These are phyloP conservation scores for Metrosideros polymorpha DNA, from an alignment of 441 rosid species.

Conservation along the genomic window DNA sequence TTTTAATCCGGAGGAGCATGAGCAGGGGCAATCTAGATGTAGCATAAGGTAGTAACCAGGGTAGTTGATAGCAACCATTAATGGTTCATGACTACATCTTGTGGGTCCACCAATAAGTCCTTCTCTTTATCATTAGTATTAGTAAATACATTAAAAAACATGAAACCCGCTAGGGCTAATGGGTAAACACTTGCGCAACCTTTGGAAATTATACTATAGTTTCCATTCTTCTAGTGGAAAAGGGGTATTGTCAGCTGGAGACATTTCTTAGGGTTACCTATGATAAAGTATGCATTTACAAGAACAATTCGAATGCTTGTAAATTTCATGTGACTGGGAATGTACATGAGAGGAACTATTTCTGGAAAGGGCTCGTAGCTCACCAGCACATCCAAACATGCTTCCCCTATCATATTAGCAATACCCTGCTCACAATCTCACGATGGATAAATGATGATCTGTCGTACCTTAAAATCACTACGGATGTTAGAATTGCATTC, in stretches of 20 bases:
- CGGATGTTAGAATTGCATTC: constrained; percentile 34
- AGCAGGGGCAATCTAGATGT: background rate
- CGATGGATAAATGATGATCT: background rate
- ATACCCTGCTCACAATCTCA: background rate
- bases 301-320: background rate
- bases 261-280: background rate
- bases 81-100: background rate
- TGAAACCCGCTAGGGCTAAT: background rate
- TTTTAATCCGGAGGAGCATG: background rate
- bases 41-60: background rate
- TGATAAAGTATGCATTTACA: background rate
- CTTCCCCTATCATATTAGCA: background rate
- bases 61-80: background rate
- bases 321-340: background rate
- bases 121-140: background rate
- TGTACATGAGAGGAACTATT: background rate
- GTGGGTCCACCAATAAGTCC: background rate
- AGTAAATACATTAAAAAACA: background rate
- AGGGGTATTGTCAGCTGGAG: background rate
- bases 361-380: background rate
- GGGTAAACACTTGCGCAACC: background rate
- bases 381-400: background rate
- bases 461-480: constrained; percentile 30
- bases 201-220: background rate
- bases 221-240: background rate